Base-by-base conservation (phyloP, 2,329 filamentous ascomycete genomes). In the Neurospora sp. region DNA sequence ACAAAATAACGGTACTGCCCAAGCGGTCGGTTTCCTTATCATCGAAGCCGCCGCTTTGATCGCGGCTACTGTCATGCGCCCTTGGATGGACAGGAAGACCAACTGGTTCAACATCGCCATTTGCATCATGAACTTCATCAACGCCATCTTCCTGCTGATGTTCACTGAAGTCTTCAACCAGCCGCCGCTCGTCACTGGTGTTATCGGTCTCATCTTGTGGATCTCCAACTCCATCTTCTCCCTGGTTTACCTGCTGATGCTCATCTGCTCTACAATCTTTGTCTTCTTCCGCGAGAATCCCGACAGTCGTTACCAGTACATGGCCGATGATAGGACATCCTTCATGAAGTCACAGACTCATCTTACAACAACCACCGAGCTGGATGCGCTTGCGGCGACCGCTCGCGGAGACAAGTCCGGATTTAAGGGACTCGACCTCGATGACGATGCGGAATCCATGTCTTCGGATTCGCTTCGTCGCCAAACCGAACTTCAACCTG, bases 41-140 rank as follows among this genome's bases (percentile, higher is more conserved):
- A 88, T 96, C 71, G 92, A 96, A 80, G 88, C 88, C 4, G 86
- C 81, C 67, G 88, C 90, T 73, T 85, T 96, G 70, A 89, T 96
- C 75, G 86, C 82, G 57, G 88, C 92, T 69, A 90, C 88, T 75
- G 88, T 94, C 67, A 82, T 96, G 76, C 88, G 91, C 69, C 92
- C 92, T n/a, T 96, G 91, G 88, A 96, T 96, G 92, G 92, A 96
- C 85, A 96, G 95, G 87, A 93, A 92, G 83, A 96, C 92, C 71
- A 96, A 96, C 79, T 88, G 89, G 70, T 95, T 94, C 85, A 96
- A 96, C 83, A 95, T 96, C 77, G 86, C 92, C 71, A 96, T 96
- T 75, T 89, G 87, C 70, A 89, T 88, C 40, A 84, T 95, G 80
- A 96, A 95, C 83, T 94, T 96, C 80, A 80, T 96, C 77, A 94